Conservation (phyloP, 306 rosid species). For the Ormosia semicastrata region DNA sequence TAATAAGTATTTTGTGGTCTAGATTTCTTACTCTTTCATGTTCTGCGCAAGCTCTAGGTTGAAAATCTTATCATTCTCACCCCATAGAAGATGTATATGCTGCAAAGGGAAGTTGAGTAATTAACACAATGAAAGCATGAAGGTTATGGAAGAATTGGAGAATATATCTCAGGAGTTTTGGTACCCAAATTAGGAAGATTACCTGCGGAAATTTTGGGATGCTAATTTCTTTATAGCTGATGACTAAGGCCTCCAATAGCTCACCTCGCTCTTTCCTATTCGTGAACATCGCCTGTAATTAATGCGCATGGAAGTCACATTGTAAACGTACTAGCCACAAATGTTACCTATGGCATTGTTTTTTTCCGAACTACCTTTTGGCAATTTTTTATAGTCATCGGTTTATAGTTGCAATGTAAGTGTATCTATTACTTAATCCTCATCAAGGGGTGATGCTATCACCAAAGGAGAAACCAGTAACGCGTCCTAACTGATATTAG, state of each 20-base stretch:
- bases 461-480: too few relatives aligned
- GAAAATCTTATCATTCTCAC: conserved; percentile 66
- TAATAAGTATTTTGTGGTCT: background rate
- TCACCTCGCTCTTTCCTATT: conserved; percentile 72
- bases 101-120: conserved; percentile 11
- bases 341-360: too few relatives aligned
- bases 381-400: too few relatives aligned
- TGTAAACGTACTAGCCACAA: background rate
- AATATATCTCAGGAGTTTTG: background rate
- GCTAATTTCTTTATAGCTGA: conserved; percentile 37
- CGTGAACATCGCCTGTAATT: conserved; percentile 59
- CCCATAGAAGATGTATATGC: conserved; percentile 78
- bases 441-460: too few relatives aligned
- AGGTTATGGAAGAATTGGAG: background rate
- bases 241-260: conserved; percentile 54
- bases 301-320: background rate
- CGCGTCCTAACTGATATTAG: too few relatives aligned
- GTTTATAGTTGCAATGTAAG: too few relatives aligned
- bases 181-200: background rate
- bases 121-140: background rate
- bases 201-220: conserved; percentile 67
- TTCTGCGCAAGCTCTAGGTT: conserved; percentile 47
- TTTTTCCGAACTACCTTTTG: too few relatives aligned
- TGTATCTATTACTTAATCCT: too few relatives aligned
- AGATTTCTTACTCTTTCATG: conserved; percentile 54